A percentile compares a stretch with the other conserved stretches of the same genome.
Conservation (phyloP, 805 yeast species). For the Kockiozyma suomiensis region DNA sequence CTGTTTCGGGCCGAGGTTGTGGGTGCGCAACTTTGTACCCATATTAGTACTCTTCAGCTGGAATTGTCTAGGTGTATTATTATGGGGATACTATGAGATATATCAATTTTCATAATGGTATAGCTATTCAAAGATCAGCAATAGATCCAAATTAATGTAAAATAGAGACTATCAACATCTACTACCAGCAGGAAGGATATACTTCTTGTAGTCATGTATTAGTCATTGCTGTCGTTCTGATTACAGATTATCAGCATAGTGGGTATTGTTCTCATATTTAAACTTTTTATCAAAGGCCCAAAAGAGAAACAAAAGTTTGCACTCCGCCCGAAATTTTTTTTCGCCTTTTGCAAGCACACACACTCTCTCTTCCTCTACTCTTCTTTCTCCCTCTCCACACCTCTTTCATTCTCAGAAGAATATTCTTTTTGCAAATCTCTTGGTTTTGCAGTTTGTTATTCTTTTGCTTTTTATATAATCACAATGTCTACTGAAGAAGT, state of each 20-base stretch:
- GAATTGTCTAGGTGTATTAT: no score
- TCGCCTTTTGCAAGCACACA: background rate
- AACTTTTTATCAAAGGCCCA: no score
- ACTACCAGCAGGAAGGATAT: background rate
- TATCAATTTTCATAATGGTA: no score
- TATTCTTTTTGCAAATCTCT: background rate
- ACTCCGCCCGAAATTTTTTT: background rate
- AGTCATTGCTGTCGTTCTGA: no score
- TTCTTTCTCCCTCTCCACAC: background rate
- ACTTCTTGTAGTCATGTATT: no score
- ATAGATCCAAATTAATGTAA: no score
- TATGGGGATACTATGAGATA: no score
- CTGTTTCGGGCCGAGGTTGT: background rate
- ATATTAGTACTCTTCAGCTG: no score
- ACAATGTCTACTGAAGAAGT: constrained; percentile 71
- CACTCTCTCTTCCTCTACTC: background rate
- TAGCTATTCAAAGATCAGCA: no score
- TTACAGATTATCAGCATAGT: no score
- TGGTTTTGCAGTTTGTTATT: constrained; percentile 1
- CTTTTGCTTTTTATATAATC: background rate
- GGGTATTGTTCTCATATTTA: no score
- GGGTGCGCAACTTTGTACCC: background rate
- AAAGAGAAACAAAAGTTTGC: background rate
- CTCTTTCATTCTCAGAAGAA: background rate
- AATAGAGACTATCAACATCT: no score